A percentile compares a stretch with the other conserved stretches of the same genome.
Evolutionary conservation across 73 alveolate species (phyloP).

Genomic region (Chromera velia): DNA sequence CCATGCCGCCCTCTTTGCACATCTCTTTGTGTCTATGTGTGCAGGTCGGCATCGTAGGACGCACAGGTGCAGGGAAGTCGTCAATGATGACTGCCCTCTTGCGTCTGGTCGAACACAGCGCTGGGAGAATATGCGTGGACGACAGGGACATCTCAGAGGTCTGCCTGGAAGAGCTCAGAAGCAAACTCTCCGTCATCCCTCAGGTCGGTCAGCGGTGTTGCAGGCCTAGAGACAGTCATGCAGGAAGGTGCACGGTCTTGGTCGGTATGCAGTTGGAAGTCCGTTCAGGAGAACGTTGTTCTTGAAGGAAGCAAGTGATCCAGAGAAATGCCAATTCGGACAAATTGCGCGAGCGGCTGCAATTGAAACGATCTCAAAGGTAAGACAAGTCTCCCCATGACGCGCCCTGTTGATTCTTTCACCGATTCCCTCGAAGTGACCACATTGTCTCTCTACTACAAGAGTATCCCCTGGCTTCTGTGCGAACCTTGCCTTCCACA

Average conservation of each 20-base stretch:
- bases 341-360: too few relatives aligned
- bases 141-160: slow-evolving; percentile 18
- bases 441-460: too few relatives aligned
- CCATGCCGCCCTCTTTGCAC: neutral
- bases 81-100: slow-evolving; percentile 51
- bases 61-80: slow-evolving; percentile 19
- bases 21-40: neutral
- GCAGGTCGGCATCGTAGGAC: neutral
- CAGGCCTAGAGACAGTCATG: neutral
- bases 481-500: too few relatives aligned
- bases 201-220: neutral
- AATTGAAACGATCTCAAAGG: too few relatives aligned
- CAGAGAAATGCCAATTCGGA: too few relatives aligned
- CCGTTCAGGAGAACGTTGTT: too few relatives aligned
- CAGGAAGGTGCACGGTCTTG: neutral
- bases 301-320: too few relatives aligned
- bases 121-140: slow-evolving; percentile 6
- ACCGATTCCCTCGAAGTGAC: too few relatives aligned
- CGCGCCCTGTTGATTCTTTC: too few relatives aligned
- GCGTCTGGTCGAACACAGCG: slow-evolving; percentile 53
- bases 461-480: too few relatives aligned
- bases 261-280: neutral
- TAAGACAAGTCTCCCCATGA: too few relatives aligned
- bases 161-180: slow-evolving; percentile 1
- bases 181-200: neutral